Base-by-base conservation (phyloP, 495 filamentous ascomycete species). In the Xylaria acuta region DNA sequence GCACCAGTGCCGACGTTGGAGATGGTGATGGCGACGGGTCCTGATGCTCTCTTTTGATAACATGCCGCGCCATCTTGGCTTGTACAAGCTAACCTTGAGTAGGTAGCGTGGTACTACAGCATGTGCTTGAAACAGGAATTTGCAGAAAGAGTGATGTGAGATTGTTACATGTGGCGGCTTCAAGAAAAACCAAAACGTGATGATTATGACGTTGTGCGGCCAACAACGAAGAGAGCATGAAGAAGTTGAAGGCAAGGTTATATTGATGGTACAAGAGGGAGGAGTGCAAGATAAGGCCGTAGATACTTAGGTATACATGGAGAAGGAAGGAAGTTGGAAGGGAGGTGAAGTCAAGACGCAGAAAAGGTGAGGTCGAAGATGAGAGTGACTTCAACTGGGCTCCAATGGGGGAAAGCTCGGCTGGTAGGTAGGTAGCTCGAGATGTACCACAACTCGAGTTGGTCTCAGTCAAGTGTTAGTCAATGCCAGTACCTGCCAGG, bases 381-480 rank as follows among this genome's bases (percentile, higher is more conserved):
- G 49, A 53, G 18, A 6, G 54, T 58, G 32, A 36, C 20, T 62
- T 43, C 25, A 18, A 30, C 62, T 38, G 38, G 32, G 62, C 18
- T 43, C n/a, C n/a, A n/a, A n/a, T n/a, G n/a, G 30, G 66, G 25
- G 40, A 38, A 22, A 30, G 27, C 1, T 22, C 12, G 41, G 47
- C 9, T n/a, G n/a, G n/a, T n/a, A n/a, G n/a, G n/a, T n/a, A n/a
- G n/a, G 30, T 16, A 20, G 45, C 40, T 62, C 20, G 9, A 22
- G 67, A 62, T 40, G 27, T n/a, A 59, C 22, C 41, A 9, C 0
- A 63, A 62, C 67, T 70, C 56, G 25, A n/a, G 40, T 5, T n/a
- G 9, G 5, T 30, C 69, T 65, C 62, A 34, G 53, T 8, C 40
- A 72, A 67, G 34, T 72, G 70, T 72, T 72, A 72, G 70, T 40